Evolutionary conservation across 2,329 filamentous ascomycete species (phyloP).

Genomic region (Aspergillus sp.): DNA sequence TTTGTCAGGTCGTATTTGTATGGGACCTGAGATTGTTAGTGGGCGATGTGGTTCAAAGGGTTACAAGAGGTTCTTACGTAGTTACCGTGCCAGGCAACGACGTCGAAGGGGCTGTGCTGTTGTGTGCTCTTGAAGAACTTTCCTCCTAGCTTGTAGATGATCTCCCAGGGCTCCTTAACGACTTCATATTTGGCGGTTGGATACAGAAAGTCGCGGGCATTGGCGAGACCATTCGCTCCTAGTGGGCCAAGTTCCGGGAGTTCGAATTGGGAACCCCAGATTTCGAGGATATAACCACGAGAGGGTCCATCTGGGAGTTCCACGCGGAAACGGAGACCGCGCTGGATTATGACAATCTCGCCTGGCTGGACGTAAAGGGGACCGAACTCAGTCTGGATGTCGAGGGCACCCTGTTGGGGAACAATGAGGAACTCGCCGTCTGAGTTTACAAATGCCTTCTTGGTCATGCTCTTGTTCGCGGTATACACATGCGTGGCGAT

Average conservation of each 20-base stretch:
- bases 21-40: slow-evolving; percentile 26
- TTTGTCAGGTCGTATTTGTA: slow-evolving; percentile 45
- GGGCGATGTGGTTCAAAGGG: not conserved
- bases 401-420: slow-evolving; percentile 63
- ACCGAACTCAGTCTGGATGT: slow-evolving; percentile 69
- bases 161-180: slow-evolving; percentile 56
- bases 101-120: slow-evolving; percentile 67
- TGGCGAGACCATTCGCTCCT: slow-evolving; percentile 66
- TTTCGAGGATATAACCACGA: slow-evolving; percentile 66
- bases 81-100: slow-evolving; percentile 71
- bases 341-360: slow-evolving; percentile 66
- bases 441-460: slow-evolving; percentile 59
- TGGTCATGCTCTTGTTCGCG: slow-evolving; percentile 57
- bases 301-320: slow-evolving; percentile 59
- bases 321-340: slow-evolving; percentile 65
- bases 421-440: slow-evolving; percentile 68
- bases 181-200: slow-evolving; percentile 61
- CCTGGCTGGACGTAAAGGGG: slow-evolving; percentile 64
- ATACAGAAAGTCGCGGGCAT: slow-evolving; percentile 63
- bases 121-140: slow-evolving; percentile 62
- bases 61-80: slow-evolving; percentile 41
- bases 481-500: slow-evolving; percentile 58
- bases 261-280: slow-evolving; percentile 64
- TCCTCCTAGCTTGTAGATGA: slow-evolving; percentile 63
- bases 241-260: slow-evolving; percentile 68